Base-by-base conservation (phyloP, 225 moss, liverwort and hornwort species). In the Polytrichum formosum region DNA sequence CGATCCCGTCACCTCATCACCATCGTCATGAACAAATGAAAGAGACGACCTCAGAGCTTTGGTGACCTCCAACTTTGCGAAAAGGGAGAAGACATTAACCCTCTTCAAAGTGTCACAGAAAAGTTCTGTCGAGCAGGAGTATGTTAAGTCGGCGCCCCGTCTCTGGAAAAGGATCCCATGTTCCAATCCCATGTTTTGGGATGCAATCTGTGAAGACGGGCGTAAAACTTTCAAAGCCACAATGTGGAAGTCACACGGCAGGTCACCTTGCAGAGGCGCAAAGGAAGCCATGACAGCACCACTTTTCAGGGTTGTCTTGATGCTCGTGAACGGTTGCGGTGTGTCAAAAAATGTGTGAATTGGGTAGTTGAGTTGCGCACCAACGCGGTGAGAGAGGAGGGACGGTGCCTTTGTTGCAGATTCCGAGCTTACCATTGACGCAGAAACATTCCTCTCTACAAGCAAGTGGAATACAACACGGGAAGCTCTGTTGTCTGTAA, bases 171-270 rank as follows among this genome's bases (percentile, higher is more conserved):
- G 75, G 65, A 99, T 63, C 20, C 89, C 86, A 35, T 86, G 77
- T 54, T 64, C 76, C 77, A 67, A 83, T 61, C 77, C 77, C 69
- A 69, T 78, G 64, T 59, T 73, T 35, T 61, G 26, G 64, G 64
- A 66, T 66, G 56, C 53, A 46, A 46, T 46, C 61, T 75, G 84
- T 29, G 56, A 81, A 65, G 22, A 63, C 25, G 83, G 88, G 26
- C 83, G 82, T 33, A 87, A 74, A 22, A 73, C 18, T 76, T 99
- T 95, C 85, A 99, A 76, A 6, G 88, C 64, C 54, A 99, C 90
- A 6, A 99, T 80, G 61, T 99, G 98, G 25, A 99, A 68, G 68
- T 99, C 92, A 61, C 92, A 92, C 23, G 98, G 94, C 54, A 99
- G 74, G 74, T 79, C 74, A 20, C 61, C 64, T 29, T 56, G 77